Conservation (phyloP, 2,329 filamentous ascomycete genomes). For the Penicillium sp. region DNA sequence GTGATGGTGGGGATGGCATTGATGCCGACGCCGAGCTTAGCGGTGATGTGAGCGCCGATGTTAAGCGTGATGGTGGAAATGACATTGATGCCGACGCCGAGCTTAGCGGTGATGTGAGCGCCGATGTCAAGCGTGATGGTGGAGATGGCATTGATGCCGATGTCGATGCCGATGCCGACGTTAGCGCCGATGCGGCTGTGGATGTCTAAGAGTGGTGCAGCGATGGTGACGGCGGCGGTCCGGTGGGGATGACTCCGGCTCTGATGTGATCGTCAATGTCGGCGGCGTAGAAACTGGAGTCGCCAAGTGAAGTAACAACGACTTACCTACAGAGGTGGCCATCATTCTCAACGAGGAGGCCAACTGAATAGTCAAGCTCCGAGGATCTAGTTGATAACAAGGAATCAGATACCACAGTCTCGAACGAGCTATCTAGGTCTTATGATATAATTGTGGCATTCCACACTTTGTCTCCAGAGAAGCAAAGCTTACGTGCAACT, state of each 20-base stretch:
- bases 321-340: background rate
- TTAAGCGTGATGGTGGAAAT: background rate
- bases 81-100: too few relatives aligned
- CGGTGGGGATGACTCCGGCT: background rate
- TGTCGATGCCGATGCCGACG: too few relatives aligned
- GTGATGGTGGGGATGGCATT: background rate
- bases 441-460: background rate
- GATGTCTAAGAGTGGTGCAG: background rate
- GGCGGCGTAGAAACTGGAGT: background rate
- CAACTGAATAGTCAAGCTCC: background rate
- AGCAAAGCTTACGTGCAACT: background rate
- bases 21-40: background rate
- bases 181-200: background rate
- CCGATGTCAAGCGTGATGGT: slow-evolving; percentile 1
- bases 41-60: background rate
- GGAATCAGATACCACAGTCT: background rate
- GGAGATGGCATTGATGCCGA: too few relatives aligned
- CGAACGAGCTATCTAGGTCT: background rate
- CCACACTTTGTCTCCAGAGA: background rate
- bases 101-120: background rate
- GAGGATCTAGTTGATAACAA: background rate
- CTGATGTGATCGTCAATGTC: background rate
- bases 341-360: background rate
- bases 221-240: background rate
- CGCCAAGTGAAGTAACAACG: background rate